phyloP scores from a whole-genome alignment of 2,329 filamentous ascomycete species.

The Pseudopyrenochaeta lycopersici region DNA sequence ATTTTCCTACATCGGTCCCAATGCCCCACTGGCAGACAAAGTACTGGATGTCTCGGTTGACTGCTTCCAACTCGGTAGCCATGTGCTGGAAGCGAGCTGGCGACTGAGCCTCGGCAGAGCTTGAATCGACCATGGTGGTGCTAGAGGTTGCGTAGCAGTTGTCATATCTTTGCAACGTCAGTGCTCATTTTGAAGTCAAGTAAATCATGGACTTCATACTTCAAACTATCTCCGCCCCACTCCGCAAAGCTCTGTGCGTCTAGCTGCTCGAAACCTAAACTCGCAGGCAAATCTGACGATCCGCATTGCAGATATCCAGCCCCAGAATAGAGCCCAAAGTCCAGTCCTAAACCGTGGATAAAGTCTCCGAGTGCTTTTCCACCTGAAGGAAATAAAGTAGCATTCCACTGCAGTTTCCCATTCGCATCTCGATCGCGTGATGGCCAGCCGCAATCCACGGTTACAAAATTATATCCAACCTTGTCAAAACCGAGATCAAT shows the following conservation, averaged over 20 bases:
- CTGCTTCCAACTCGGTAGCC: conserved; percentile 32
- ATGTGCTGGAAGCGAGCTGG: conserved; percentile 42
- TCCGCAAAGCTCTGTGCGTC: conserved; percentile 66
- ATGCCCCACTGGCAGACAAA: conserved; percentile 52
- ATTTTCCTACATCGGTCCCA: conserved; percentile 44
- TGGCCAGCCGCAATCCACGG: conserved; percentile 68
- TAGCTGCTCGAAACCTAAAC: conserved; percentile 61
- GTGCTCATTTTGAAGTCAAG: conserved; percentile 47
- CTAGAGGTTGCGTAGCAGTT: conserved; percentile 41
- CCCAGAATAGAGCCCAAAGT: conserved; percentile 65
- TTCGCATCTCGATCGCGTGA: conserved; percentile 50
- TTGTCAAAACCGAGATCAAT: conserved; percentile 61
- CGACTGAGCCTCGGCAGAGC: conserved; percentile 36
- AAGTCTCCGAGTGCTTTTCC: conserved; percentile 60
- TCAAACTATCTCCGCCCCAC: conserved; percentile 54
- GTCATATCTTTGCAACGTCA: conserved; percentile 42
- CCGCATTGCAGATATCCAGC: conserved; percentile 50
- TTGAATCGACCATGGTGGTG: conserved; percentile 48
- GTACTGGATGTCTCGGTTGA: conserved; percentile 46
- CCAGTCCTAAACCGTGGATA: conserved; percentile 59
- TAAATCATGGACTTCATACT: conserved; percentile 49
- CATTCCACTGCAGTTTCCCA: conserved; percentile 61
- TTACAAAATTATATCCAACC: conserved; percentile 65
- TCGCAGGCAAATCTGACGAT: conserved; percentile 56
- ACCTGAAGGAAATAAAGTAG: conserved; percentile 60